phyloP scores from a whole-genome alignment of 768 basidiomycete species.

The Lactarius tabidus region DNA sequence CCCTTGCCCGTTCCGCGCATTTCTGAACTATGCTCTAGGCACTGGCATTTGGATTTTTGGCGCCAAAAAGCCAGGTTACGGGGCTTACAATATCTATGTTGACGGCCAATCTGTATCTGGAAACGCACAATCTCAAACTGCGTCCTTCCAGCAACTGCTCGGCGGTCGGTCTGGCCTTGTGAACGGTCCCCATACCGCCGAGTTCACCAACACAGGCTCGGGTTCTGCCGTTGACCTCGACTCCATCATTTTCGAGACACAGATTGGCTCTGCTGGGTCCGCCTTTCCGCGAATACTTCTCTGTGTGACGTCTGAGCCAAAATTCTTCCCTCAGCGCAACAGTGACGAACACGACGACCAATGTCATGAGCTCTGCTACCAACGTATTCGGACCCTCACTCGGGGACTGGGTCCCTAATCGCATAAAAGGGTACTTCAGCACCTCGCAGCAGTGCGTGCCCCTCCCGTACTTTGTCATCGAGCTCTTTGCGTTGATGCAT shows the following conservation, averaged over 20 bases:
- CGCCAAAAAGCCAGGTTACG: constrained; percentile 43
- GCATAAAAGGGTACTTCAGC: constrained; percentile 33
- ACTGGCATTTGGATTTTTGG: constrained; percentile 54
- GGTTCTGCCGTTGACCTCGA: constrained; percentile 48
- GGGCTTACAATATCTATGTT: constrained; percentile 42
- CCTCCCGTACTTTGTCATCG: background rate
- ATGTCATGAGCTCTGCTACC: constrained; percentile 41
- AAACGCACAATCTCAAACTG: constrained; percentile 33
- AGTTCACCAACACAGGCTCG: constrained; percentile 44
- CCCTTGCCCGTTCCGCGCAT: background rate
- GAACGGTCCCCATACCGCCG: constrained; percentile 45
- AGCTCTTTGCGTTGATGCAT: background rate
- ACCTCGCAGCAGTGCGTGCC: constrained; percentile 43
- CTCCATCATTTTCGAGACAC: constrained; percentile 41
- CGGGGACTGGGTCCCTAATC: constrained; percentile 37
- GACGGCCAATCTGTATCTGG: constrained; percentile 41
- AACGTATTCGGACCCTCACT: constrained; percentile 29
- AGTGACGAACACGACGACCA: constrained; percentile 34
- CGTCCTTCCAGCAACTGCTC: constrained; percentile 39
- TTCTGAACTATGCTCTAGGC: constrained; percentile 5
- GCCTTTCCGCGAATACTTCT: constrained; percentile 21
- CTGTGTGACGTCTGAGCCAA: background rate
- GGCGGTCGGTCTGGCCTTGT: constrained; percentile 41
- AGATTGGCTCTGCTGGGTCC: constrained; percentile 39
- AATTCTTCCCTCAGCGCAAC: constrained; percentile 6